Base-by-base conservation (phyloP, 805 yeast species). In the Metschnikowia corniflorae region DNA sequence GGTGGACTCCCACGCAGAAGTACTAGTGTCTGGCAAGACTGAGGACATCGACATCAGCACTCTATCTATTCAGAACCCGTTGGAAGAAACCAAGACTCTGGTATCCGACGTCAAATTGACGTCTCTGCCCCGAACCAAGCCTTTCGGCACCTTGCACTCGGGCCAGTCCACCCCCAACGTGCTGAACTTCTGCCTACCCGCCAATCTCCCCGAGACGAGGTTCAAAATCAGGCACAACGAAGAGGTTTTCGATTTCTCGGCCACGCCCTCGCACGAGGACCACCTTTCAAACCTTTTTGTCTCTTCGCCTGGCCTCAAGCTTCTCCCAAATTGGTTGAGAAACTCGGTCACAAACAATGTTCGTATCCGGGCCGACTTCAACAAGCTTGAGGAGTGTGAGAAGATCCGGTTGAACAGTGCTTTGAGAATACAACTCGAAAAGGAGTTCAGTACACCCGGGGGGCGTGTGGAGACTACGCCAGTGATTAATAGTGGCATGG, bases 321-420 rank as follows among this genome's bases (percentile, higher is more conserved):
- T 23, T 9, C 35, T 49, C 2, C 53, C 53, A n/a, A 24, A 26
- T n/a, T 49, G 53, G 53, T 35, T 47, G 16, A 29, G 20, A 6
- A 23, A 33, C 9, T 33, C 43, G 16, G 37, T 40, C 10, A 26
- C 33, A 4, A 42, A 39, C 32, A 33, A 33, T 24, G 14, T 29
- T 25, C 50, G 44, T 16, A 50, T 62, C 17, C 50, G 48, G 21
- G 47, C 49, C 2, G 57, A 78, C 44, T 89, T 87, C 57, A 73
- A 75, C 46, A 61, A 61, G 31, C 63, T 89, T 29, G 96, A 91
- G 60, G 60, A 73, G 30, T 69, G 74, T 19, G 97, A 89, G 55
- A 77, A 78, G 44, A 70, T 68, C 13, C 66, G 97, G 27, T 66
- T 88, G 39, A 77, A 78, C 31, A 29, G 37, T 16, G 50, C 50